Conservation (phyloP, 1,284 basidiomycete genomes). For the Sphaerobolus stellatus region DNA sequence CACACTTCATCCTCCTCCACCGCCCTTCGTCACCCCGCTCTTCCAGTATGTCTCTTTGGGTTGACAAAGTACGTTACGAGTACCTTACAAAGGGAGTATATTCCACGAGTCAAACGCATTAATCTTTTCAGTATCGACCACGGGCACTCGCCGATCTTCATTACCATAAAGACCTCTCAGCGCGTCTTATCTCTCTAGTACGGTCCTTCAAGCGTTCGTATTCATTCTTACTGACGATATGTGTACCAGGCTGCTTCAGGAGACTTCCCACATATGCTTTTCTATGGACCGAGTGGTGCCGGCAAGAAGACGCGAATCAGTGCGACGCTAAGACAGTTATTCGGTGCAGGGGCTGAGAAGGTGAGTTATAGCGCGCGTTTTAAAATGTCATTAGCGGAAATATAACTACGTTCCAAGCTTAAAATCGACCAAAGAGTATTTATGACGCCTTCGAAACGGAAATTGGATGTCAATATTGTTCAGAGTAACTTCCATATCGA, state of each 20-base stretch:
- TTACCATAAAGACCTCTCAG: conserved; percentile 84
- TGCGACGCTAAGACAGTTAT: conserved; percentile 85
- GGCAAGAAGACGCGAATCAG: conserved; percentile 98
- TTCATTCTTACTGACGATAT: neutral
- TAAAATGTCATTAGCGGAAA: neutral
- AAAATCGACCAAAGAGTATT: conserved; percentile 99
- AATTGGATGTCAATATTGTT: conserved; percentile 95
- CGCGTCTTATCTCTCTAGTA: conserved; percentile 79
- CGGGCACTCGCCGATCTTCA: conserved; percentile 82
- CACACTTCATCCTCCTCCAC: neutral
- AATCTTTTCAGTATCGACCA: conserved; percentile 72
- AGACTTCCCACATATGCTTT: conserved; percentile 97
- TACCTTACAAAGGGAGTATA: neutral
- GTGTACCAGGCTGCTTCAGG: conserved; percentile 71
- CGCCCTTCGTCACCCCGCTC: neutral
- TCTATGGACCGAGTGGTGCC: conserved; percentile 96
- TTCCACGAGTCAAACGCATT: conserved; percentile 1
- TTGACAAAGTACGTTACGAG: conserved; percentile 63
- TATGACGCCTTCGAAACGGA: conserved; percentile 90
- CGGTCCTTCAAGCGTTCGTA: conserved; percentile 23
- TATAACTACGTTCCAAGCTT: conserved; percentile 54
- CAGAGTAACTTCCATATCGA: conserved; percentile 98
- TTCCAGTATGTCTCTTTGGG: conserved; percentile 79
- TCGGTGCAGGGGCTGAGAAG: conserved; percentile 92
- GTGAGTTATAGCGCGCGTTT: conserved; percentile 39